Percentiles rank a stretch among this genome's conserved stretches.
Evolutionary conservation across 164 flowering plant genomes (phyloP).

Genomic region (Litsea cubeba): DNA sequence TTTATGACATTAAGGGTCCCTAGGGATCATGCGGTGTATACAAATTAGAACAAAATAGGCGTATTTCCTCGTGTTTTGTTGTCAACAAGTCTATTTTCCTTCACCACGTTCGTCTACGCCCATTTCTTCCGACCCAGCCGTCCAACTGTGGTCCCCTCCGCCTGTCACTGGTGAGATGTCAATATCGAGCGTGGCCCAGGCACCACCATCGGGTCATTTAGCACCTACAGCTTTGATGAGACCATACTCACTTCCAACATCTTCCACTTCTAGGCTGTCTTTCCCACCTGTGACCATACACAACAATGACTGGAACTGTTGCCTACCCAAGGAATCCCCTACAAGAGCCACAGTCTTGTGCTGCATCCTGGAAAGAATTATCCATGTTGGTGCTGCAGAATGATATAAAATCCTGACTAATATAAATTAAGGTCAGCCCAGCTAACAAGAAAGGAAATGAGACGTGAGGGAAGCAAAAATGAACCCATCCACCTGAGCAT

Average conservation of each 20-base stretch:
- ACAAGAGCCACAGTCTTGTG: constrained; percentile 65
- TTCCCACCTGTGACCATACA: constrained; percentile 73
- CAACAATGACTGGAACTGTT: constrained; percentile 78
- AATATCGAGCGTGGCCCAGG: too few species aligned
- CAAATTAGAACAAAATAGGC: too few species aligned
- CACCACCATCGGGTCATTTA: constrained; percentile 68
- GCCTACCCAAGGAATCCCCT: constrained; percentile 79
- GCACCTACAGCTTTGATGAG: constrained; percentile 52
- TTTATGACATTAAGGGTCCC: too few species aligned
- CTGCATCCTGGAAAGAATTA: constrained; percentile 49
- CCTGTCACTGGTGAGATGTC: too few species aligned
- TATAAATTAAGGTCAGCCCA: not conserved
- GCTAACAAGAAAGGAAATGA: too few species aligned
- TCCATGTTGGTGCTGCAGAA: constrained; percentile 6
- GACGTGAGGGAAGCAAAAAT: not conserved
- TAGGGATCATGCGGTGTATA: too few species aligned
- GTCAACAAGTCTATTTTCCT: too few species aligned
- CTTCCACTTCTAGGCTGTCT: constrained; percentile 46
- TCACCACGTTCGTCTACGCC: too few species aligned
- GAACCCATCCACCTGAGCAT: not conserved
- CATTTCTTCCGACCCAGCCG: too few species aligned
- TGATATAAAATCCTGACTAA: not conserved
- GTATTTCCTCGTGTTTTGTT: too few species aligned
- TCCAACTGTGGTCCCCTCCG: too few species aligned
- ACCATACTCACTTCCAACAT: constrained; percentile 64